These are phyloP conservation scores for Mortierella alpina DNA, from an alignment of 192 early-diverging fungal species.

Conservation along the genomic window DNA sequence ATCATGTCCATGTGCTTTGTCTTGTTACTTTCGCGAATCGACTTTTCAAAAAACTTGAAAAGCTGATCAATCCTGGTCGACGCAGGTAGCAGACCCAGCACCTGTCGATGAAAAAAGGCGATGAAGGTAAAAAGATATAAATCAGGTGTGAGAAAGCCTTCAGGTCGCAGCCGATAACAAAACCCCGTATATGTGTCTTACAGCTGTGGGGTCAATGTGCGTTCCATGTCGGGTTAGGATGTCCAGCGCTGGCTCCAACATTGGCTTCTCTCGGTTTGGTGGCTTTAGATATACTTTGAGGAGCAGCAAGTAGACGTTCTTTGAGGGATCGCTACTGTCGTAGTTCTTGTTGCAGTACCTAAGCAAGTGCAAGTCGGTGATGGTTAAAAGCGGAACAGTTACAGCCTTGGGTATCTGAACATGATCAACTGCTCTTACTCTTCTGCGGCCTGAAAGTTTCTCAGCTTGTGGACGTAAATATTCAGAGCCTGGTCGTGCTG, in stretches of 20 bases:
- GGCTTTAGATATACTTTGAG: conserved; percentile 71
- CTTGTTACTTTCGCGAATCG: conserved; percentile 70
- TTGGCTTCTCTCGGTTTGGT: conserved; percentile 53
- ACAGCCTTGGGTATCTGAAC: neutral
- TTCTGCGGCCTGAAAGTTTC: conserved; percentile 74
- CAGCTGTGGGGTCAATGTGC: conserved; percentile 69
- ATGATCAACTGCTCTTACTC: conserved; percentile 55
- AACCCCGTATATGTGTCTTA: conserved; percentile 1
- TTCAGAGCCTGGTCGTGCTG: conserved; percentile 88
- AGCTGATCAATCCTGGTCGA: conserved; percentile 54
- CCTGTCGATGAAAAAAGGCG: conserved; percentile 21
- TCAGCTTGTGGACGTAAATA: conserved; percentile 85
- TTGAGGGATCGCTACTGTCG: conserved; percentile 58
- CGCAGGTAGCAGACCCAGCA: conserved; percentile 56
- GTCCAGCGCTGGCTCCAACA: conserved; percentile 67
- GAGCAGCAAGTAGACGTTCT: conserved; percentile 73
- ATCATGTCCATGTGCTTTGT: conserved; percentile 71
- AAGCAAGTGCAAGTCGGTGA: conserved; percentile 34
- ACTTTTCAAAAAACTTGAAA: conserved; percentile 71
- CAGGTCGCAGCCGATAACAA: neutral
- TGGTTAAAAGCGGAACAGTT: neutral
- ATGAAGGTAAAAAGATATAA: neutral
- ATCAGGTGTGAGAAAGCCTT: neutral
- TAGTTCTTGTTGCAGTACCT: conserved; percentile 74
- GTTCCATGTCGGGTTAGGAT: conserved; percentile 75